phyloP scores from a whole-genome alignment of 2,329 filamentous ascomycete species.

The Trichoderma hamatum region DNA sequence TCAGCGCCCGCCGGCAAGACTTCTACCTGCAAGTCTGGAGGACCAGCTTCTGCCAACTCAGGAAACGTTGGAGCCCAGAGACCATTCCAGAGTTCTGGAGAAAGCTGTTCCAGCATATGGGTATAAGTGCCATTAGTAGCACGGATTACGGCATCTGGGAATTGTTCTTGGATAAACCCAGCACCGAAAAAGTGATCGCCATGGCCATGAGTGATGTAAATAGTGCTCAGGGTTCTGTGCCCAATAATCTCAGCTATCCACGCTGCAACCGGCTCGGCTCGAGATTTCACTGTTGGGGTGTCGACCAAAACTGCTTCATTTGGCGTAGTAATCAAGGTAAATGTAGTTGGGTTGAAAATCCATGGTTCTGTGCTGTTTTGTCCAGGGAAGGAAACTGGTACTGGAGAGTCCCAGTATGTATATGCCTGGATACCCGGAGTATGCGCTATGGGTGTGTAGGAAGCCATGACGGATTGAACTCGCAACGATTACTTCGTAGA shows the following conservation, averaged over 20 bases:
- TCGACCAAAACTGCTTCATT: constrained; percentile 8
- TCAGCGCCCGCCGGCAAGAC: background rate
- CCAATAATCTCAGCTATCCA: constrained; percentile 8
- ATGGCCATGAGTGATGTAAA: constrained; percentile 19
- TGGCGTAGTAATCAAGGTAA: constrained; percentile 1
- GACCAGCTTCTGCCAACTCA: background rate
- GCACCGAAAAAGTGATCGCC: constrained; percentile 10
- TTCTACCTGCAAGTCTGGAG: background rate
- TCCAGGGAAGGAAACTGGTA: background rate
- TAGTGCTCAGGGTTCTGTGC: constrained; percentile 5
- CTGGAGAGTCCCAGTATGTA: constrained; percentile 16
- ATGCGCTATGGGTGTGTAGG: background rate
- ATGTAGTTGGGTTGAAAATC: constrained; percentile 11
- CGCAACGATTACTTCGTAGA: background rate
- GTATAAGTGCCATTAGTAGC: constrained; percentile 9
- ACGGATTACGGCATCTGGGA: constrained; percentile 1
- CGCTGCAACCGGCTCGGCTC: background rate
- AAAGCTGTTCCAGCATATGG: constrained; percentile 11
- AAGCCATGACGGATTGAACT: background rate
- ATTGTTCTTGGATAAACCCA: background rate
- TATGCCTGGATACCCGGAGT: constrained; percentile 7
- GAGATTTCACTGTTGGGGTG: background rate
- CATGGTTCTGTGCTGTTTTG: constrained; percentile 1
- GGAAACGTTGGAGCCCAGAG: background rate
- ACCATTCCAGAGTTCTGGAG: background rate